Conservation (phyloP, 495 filamentous ascomycete genomes). For the Trichoderma parareesei region DNA sequence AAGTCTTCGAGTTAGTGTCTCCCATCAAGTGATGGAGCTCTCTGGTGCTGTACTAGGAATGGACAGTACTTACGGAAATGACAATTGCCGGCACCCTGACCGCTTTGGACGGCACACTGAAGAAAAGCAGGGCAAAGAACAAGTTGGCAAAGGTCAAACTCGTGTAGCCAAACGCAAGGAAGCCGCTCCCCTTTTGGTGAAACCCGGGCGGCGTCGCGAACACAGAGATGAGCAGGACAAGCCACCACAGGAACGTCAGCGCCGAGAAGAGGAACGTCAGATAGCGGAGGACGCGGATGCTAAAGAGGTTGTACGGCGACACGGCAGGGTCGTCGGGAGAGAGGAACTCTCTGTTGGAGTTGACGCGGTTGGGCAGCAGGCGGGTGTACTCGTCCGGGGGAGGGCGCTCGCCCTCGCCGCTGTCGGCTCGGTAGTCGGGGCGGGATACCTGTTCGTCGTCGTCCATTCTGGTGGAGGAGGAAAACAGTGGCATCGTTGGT, state of each 20-base stretch:
- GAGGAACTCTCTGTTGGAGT: conserved; percentile 53
- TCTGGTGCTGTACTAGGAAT: not conserved
- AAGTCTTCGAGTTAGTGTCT: not conserved
- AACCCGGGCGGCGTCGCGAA: conserved; percentile 85
- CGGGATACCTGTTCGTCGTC: conserved; percentile 26
- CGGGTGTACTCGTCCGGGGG: conserved; percentile 63
- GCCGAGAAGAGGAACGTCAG: conserved; percentile 62
- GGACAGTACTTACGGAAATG: conserved; percentile 34
- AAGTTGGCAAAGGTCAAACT: conserved; percentile 67
- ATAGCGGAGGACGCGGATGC: conserved; percentile 67
- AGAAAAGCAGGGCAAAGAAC: conserved; percentile 74
- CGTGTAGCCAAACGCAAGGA: conserved; percentile 76
- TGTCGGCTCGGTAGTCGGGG: conserved; percentile 11
- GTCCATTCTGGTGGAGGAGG: conserved; percentile 39
- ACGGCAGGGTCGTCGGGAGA: conserved; percentile 95
- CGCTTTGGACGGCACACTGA: conserved; percentile 68
- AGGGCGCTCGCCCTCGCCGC: conserved; percentile 21
- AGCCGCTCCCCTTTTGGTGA: conserved; percentile 79
- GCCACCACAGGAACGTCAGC: conserved; percentile 84
- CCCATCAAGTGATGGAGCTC: not conserved
- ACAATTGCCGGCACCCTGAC: conserved; percentile 61
- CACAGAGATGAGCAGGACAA: conserved; percentile 69
- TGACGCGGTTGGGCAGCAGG: conserved; percentile 53
- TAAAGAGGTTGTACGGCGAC: conserved; percentile 92
- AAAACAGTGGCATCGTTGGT: conserved; percentile 25